Evolutionary conservation across 306 rosid genomes (phyloP), one percentile per base, ranked within the genome.

Genomic region (Arachis hypogaea): DNA sequence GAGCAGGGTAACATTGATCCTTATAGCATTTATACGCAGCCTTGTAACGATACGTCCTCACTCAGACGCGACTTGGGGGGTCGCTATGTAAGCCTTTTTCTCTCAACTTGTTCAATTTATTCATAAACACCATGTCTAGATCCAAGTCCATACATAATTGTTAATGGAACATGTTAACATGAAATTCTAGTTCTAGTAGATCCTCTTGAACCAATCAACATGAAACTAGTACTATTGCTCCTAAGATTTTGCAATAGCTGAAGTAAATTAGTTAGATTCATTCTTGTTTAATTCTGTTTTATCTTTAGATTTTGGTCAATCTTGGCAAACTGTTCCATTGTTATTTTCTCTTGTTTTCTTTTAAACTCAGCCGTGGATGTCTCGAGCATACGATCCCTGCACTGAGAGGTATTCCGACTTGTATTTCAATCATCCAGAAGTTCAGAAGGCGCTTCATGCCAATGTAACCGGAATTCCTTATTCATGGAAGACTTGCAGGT

Each of bases 381-480:
- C 88, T 36, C 80, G 93, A 78, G 97, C 91, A 60, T 92, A 95
- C 29, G 99, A 95, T 87, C 99, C 99, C 6, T 95, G 99, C 80
- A 86, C 98, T 0, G 96, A 87, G 82, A 88, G 99, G 85, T 63
- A 88, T 68, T 88, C 99, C 3, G 80, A 80, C 46, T 74, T 57
- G 80, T 95, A 95, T 81, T 95, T 87, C 87, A 95, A 95, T 75
- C 93, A 16, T 68, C 99, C 98, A 8, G 93, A 87, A 45, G 98
- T 95, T 88, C 99, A 92, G 81, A 79, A 84, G 80, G 97, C 99
- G 63, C 72, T 95, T 67, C 98, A 90, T 87, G 98, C 98, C 81
- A 95, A 95, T 82, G 82, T 88, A 42, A 92, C 99, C 38, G 79
- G 77, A 56, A 60, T 95, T 81, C 62, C 93, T 69, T 95, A 95